phyloP scores from a whole-genome alignment of 768 basidiomycete genomes.

The Calvatia gigantea region DNA sequence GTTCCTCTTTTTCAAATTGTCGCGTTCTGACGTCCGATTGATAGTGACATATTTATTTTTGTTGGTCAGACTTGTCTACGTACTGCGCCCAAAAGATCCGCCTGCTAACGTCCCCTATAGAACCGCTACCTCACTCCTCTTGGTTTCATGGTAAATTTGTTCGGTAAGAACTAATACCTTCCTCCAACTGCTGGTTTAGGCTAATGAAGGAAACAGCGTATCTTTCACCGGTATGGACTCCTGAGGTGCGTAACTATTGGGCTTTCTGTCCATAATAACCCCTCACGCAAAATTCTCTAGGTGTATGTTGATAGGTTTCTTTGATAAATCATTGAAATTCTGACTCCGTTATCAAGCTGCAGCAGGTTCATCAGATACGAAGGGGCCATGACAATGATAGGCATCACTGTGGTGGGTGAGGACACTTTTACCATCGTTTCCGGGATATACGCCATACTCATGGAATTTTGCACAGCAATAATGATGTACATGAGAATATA shows the following conservation, averaged over 20 bases:
- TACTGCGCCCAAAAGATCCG: neutral
- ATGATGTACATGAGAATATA: slow-evolving; percentile 57
- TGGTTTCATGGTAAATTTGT: slow-evolving; percentile 57
- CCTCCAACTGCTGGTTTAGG: no score
- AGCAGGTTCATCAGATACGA: slow-evolving; percentile 45
- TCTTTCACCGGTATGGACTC: slow-evolving; percentile 35
- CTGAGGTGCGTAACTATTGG: slow-evolving; percentile 24
- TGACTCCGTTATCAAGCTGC: slow-evolving; percentile 28
- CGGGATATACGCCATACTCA: no score
- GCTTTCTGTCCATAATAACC: neutral
- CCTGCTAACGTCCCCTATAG: slow-evolving; percentile 24
- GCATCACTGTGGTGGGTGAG: slow-evolving; percentile 43
- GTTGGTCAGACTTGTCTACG: slow-evolving; percentile 25
- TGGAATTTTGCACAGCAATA: slow-evolving; percentile 20
- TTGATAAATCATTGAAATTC: neutral
- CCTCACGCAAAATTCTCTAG: neutral
- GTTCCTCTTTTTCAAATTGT: neutral
- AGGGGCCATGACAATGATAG: slow-evolving; percentile 49
- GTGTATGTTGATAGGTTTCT: slow-evolving; percentile 4
- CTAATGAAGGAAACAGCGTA: slow-evolving; percentile 28
- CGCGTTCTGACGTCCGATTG: neutral
- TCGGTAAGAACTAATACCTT: slow-evolving; percentile 24
- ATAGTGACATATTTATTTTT: slow-evolving; percentile 40
- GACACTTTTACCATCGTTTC: neutral
- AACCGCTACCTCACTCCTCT: slow-evolving; percentile 65